Percentiles rank a stretch among this genome's conserved stretches.
Evolutionary conservation across 192 early-diverging fungal species (phyloP).

Genomic region (Phlyctochytrium planicorne): DNA sequence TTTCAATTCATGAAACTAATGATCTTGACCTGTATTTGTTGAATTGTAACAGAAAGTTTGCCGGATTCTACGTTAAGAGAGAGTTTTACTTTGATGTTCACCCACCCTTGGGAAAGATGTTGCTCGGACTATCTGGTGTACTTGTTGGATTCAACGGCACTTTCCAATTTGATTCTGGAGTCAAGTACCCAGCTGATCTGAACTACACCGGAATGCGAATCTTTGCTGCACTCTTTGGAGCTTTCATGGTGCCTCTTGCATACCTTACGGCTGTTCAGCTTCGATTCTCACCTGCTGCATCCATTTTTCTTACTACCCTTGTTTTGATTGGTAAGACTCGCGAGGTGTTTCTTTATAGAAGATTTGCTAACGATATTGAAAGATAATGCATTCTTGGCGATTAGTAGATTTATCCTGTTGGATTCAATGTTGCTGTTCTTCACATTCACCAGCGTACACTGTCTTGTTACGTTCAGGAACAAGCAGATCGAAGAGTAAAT

Average conservation of each 20-base stretch:
- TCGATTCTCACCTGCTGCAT: constrained; percentile 63
- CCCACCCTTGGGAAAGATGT: constrained; percentile 96
- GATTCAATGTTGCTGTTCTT: constrained; percentile 95
- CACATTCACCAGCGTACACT: constrained; percentile 68
- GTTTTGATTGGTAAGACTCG: constrained; percentile 66
- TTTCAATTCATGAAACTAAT: not conserved
- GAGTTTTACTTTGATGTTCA: constrained; percentile 99
- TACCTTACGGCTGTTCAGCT: constrained; percentile 83
- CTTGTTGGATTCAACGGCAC: constrained; percentile 84
- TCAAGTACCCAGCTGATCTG: constrained; percentile 74
- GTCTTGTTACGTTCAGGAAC: constrained; percentile 73
- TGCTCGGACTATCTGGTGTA: constrained; percentile 80
- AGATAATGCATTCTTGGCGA: constrained; percentile 73
- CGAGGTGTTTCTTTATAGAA: not conserved
- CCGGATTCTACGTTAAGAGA: constrained; percentile 85
- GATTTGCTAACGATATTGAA: not conserved
- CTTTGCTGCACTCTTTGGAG: constrained; percentile 86
- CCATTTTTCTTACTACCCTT: constrained; percentile 75
- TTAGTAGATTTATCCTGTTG: constrained; percentile 89
- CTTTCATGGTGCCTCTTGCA: constrained; percentile 81
- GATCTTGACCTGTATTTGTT: not conserved
- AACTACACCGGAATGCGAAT: constrained; percentile 88
- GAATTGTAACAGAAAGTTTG: constrained; percentile 71
- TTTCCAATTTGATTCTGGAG: constrained; percentile 81
- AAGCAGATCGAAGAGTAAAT: constrained; percentile 51